Evolutionary conservation across 805 yeast species (phyloP).

Genomic region (Henningerozyma blattae): DNA sequence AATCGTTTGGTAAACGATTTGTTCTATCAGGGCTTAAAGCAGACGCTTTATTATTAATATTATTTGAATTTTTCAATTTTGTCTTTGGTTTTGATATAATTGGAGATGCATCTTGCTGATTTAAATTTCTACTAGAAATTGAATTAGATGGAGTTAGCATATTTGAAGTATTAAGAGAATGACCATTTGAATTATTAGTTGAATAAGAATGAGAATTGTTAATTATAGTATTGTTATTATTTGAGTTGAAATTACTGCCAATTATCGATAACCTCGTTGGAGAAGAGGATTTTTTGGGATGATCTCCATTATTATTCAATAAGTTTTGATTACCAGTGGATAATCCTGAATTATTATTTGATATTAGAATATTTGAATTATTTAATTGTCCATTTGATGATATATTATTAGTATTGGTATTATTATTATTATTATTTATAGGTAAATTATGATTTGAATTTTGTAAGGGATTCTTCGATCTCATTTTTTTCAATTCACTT

Average conservation of each 20-base stretch:
- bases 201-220: neutral
- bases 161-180: neutral
- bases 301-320: no score
- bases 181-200: neutral
- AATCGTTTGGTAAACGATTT: slow-evolving; percentile 53
- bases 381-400: neutral
- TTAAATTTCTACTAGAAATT: no score
- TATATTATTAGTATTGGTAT: slow-evolving; percentile 1
- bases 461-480: slow-evolving; percentile 18
- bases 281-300: neutral
- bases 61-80: neutral
- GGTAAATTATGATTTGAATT: slow-evolving; percentile 2
- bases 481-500: slow-evolving; percentile 53
- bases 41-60: no score
- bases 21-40: slow-evolving; percentile 16
- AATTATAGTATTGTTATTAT: neutral
- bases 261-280: neutral
- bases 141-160: no score
- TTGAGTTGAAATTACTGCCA: no score
- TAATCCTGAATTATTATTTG: neutral
- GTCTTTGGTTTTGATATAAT: neutral
- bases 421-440: slow-evolving; percentile 1
- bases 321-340: no score
- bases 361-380: neutral
- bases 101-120: neutral